Conservation (phyloP, 148 eudicot genomes). For the Heliamphora exappendiculata region DNA sequence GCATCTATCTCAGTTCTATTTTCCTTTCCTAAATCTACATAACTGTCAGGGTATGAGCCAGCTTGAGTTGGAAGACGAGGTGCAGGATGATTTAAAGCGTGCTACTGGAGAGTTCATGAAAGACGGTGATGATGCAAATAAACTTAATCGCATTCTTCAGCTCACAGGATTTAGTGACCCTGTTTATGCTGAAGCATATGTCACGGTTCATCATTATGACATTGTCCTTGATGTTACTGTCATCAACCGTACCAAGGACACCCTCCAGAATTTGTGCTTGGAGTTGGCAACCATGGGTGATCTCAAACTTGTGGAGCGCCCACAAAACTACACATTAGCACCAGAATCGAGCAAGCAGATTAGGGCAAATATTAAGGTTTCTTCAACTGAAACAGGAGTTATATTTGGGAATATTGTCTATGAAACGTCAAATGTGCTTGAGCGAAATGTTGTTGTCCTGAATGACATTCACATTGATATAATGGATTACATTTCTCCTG, state of each 20-base stretch:
- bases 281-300: slow-evolving; percentile 99
- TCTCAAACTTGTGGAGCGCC: slow-evolving; percentile 95
- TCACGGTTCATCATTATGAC: slow-evolving; percentile 98
- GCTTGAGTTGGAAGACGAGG: slow-evolving; percentile 94
- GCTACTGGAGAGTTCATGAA: slow-evolving; percentile 89
- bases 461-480: slow-evolving; percentile 98
- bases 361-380: slow-evolving; percentile 87
- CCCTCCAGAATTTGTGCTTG: slow-evolving; percentile 88
- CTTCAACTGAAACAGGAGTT: slow-evolving; percentile 93
- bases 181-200: slow-evolving; percentile 96
- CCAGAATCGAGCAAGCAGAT: slow-evolving; percentile 97
- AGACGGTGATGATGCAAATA: slow-evolving; percentile 80
- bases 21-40: not conserved
- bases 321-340: slow-evolving; percentile 90
- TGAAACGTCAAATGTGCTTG: slow-evolving; percentile 90
- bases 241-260: slow-evolving; percentile 86
- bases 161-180: slow-evolving; percentile 96
- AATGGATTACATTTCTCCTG: slow-evolving; percentile 96
- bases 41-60: slow-evolving; percentile 84
- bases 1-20: not conserved
- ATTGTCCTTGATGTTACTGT: slow-evolving; percentile 96
- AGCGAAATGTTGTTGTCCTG: slow-evolving; percentile 89
- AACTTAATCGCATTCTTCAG: slow-evolving; percentile 85
- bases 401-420: slow-evolving; percentile 92
- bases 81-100: slow-evolving; percentile 92